These are phyloP conservation scores for Citrullus mucosospermus DNA, from an alignment of 306 rosid genomes.

Conservation along the genomic window DNA sequence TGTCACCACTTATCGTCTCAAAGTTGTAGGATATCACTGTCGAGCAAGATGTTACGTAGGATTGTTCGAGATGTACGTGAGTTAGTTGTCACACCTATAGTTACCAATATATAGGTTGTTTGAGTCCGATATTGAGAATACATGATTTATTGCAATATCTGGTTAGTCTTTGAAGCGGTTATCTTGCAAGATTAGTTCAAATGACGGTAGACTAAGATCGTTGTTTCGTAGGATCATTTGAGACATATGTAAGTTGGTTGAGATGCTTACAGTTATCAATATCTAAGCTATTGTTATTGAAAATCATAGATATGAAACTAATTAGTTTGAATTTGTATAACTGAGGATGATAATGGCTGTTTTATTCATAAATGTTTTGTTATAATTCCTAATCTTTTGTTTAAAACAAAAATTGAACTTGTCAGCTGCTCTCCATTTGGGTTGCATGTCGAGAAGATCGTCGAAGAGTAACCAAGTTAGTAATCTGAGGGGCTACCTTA, in stretches of 20 bases:
- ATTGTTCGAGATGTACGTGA: neutral
- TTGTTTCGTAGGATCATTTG: neutral
- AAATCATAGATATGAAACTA: neutral
- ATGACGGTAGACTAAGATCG: neutral
- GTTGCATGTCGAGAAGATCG: conserved; percentile 47
- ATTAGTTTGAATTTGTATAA: neutral
- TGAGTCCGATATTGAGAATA: neutral
- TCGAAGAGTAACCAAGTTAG: conserved; percentile 53
- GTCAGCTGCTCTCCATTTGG: conserved; percentile 64
- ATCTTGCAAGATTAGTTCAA: neutral
- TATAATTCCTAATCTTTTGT: neutral
- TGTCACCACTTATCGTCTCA: neutral
- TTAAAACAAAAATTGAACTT: neutral
- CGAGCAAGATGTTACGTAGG: neutral
- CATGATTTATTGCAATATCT: neutral
- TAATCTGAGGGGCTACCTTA: conserved; percentile 46
- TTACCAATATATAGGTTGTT: neutral
- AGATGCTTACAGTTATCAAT: neutral
- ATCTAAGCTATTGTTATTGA: neutral
- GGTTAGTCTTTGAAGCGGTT: neutral
- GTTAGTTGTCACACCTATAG: neutral
- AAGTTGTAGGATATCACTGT: neutral
- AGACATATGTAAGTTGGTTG: neutral
- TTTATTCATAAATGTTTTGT: neutral
- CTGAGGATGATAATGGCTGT: neutral